phyloP scores from a whole-genome alignment of 257 asterid genomes.

The Solanum gracilifrons region DNA sequence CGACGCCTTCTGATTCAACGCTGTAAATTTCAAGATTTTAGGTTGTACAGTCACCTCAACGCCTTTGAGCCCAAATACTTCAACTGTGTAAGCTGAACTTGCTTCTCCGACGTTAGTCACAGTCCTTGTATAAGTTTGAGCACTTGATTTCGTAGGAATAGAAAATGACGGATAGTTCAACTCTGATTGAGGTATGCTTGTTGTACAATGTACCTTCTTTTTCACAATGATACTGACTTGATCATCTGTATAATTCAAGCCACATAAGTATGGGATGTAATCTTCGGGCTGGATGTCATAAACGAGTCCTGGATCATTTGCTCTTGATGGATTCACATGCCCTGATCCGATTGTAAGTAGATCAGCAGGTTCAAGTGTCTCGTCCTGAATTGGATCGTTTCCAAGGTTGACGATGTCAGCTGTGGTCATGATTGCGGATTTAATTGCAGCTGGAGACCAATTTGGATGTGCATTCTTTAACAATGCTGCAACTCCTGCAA shows the following conservation, averaged over 20 bases:
- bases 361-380: not conserved
- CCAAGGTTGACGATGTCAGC: not conserved
- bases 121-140: not conserved
- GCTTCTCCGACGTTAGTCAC: conserved; percentile 9
- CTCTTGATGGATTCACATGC: conserved; percentile 11
- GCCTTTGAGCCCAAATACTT: not conserved
- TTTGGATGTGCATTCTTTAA: not conserved
- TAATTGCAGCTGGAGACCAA: not conserved
- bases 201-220: not conserved
- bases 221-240: not conserved
- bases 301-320: conserved; percentile 7
- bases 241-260: not conserved
- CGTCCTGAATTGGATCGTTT: not conserved
- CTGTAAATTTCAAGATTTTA: not conserved
- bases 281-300: not conserved
- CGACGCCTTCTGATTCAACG: not conserved
- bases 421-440: not conserved
- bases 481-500: conserved; percentile 2
- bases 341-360: not conserved
- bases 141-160: not conserved
- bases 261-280: not conserved
- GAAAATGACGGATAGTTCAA: conserved; percentile 17
- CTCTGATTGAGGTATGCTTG: not conserved
- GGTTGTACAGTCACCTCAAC: not conserved
- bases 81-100: not conserved